phyloP scores from a whole-genome alignment of 805 yeast genomes.

The Gaillardinia entomophila region DNA sequence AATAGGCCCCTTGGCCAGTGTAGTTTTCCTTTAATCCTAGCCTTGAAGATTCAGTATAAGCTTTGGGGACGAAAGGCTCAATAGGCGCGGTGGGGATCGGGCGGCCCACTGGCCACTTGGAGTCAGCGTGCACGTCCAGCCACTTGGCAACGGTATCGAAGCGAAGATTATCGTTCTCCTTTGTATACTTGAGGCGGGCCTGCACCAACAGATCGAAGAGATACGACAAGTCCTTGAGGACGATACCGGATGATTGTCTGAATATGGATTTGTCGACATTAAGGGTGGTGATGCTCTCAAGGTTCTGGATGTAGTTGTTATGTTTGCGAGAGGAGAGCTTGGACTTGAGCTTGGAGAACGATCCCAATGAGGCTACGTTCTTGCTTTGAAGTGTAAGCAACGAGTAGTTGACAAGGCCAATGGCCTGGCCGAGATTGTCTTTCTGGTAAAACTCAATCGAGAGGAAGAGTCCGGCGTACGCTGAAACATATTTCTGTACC shows the following conservation, averaged over 20 bases:
- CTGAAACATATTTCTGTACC: conserved; percentile 29
- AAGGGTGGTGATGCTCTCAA: conserved; percentile 30
- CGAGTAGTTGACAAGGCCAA: conserved; percentile 38
- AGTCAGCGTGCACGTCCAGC: conserved; percentile 29
- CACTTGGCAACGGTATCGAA: conserved; percentile 32
- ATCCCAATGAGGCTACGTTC: conserved; percentile 7
- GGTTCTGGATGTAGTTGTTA: conserved; percentile 22
- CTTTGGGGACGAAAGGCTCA: conserved; percentile 17
- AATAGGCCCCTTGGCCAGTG: conserved; percentile 5
- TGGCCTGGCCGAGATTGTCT: conserved; percentile 38
- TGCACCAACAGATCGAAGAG: conserved; percentile 37
- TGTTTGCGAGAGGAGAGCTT: conserved; percentile 25
- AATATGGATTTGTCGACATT: conserved; percentile 31
- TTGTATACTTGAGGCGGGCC: conserved; percentile 34
- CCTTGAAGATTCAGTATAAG: too few relatives aligned
- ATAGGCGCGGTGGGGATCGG: conserved; percentile 28
- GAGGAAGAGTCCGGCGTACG: conserved; percentile 40
- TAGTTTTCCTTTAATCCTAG: not conserved
- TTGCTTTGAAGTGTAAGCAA: conserved; percentile 26
- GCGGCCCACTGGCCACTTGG: conserved; percentile 40
- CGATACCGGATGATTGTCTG: conserved; percentile 25
- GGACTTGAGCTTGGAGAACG: conserved; percentile 14
- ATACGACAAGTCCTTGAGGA: conserved; percentile 29
- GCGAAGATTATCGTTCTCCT: conserved; percentile 36
- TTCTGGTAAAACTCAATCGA: conserved; percentile 42